Evolutionary conservation across 352 stramenopile species (phyloP).

Genomic region (Globisporangium lucens): DNA sequence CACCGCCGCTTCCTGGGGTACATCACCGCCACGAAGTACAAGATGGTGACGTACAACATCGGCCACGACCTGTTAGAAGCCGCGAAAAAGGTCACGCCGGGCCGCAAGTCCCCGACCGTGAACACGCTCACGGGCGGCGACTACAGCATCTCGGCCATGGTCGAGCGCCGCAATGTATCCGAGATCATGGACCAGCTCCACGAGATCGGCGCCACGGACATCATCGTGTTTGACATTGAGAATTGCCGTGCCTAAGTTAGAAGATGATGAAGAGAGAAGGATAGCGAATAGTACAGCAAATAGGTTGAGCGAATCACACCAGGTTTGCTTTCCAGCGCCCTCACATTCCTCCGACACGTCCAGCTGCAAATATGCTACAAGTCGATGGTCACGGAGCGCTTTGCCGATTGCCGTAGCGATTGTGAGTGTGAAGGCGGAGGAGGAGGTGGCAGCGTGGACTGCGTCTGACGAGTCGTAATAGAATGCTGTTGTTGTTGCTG

Average conservation of each 20-base stretch:
- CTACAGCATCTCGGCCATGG: constrained; percentile 90
- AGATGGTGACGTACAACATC: constrained; percentile 99
- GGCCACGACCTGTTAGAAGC: constrained; percentile 81
- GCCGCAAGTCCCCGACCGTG: constrained; percentile 93
- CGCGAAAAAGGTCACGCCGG: constrained; percentile 91
- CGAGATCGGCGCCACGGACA: constrained; percentile 94
- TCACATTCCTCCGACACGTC: not conserved
- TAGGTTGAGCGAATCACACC: not conserved
- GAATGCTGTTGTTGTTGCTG: constrained; percentile 2
- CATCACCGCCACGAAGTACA: constrained; percentile 96
- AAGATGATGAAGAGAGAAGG: constrained; percentile 4
- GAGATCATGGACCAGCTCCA: constrained; percentile 96
- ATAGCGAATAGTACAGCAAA: constrained; percentile 8
- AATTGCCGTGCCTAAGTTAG: constrained; percentile 88
- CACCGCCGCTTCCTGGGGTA: constrained; percentile 95
- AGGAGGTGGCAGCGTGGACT: constrained; percentile 8
- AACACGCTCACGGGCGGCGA: constrained; percentile 87
- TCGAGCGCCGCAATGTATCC: constrained; percentile 88
- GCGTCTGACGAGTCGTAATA: not conserved
- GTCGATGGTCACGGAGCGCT: constrained; percentile 14
- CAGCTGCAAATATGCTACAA: constrained; percentile 6
- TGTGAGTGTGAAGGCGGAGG: not conserved
- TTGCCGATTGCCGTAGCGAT: not conserved
- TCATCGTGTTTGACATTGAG: constrained; percentile 95
- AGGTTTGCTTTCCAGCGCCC: not conserved